These are phyloP conservation scores for Arthromyces matolae DNA, from an alignment of 768 basidiomycete genomes.

Conservation along the genomic window DNA sequence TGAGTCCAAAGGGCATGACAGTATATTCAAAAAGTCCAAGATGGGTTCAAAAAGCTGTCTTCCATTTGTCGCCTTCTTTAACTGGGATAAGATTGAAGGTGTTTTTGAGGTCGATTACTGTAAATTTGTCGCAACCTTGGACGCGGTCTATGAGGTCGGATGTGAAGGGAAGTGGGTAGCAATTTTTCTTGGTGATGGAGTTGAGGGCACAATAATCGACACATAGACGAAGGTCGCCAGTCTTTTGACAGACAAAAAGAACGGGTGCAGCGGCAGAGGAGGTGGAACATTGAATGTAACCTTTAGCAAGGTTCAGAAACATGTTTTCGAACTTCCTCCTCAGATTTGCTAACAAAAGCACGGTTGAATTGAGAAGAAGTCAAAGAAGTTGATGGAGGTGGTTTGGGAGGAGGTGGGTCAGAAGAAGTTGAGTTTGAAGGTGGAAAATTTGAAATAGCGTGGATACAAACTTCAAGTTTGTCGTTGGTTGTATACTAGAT, in stretches of 20 bases:
- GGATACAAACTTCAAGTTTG: background rate
- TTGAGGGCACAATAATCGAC: slow-evolving; percentile 26
- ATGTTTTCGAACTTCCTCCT: background rate
- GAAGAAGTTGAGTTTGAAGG: slow-evolving; percentile 12
- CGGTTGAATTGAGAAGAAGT: background rate
- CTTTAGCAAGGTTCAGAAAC: slow-evolving; percentile 19
- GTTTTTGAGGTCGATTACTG: slow-evolving; percentile 31
- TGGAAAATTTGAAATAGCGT: background rate
- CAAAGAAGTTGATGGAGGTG: background rate
- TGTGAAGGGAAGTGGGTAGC: slow-evolving; percentile 32
- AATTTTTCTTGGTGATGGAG: slow-evolving; percentile 31
- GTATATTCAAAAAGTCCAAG: slow-evolving; percentile 34
- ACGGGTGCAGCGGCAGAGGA: slow-evolving; percentile 21
- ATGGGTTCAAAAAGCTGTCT: slow-evolving; percentile 36
- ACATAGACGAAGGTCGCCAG: slow-evolving; percentile 16
- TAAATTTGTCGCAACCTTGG: slow-evolving; percentile 21
- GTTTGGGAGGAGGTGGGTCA: slow-evolving; percentile 8
- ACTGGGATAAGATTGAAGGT: slow-evolving; percentile 36
- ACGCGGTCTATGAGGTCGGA: slow-evolving; percentile 27
- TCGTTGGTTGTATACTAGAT: slow-evolving; percentile 2
- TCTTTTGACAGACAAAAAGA: slow-evolving; percentile 23
- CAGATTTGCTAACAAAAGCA: background rate
- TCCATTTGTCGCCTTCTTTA: slow-evolving; percentile 35
- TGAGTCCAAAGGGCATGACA: slow-evolving; percentile 28
- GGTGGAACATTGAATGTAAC: slow-evolving; percentile 23